Evolutionary conservation across 495 filamentous ascomycete species (phyloP).

Genomic region (Xylaria intraflava): DNA sequence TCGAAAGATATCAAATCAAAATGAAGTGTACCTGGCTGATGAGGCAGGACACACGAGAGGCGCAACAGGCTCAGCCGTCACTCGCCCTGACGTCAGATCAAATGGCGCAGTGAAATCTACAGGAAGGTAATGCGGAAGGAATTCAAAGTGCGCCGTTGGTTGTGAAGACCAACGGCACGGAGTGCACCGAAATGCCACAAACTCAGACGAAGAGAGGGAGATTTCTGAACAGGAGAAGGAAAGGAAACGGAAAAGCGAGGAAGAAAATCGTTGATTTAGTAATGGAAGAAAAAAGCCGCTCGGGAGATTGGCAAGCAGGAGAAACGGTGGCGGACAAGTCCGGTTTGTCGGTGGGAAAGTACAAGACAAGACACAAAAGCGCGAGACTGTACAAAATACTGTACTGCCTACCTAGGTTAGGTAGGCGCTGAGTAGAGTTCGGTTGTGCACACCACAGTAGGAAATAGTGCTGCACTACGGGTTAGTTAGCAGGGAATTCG

Average conservation of each 20-base stretch:
- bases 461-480: no score
- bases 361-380: neutral
- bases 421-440: no score
- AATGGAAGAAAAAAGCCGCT: neutral
- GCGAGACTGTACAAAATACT: slow-evolving; percentile 1
- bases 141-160: neutral
- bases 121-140: slow-evolving; percentile 4
- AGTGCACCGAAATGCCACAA: neutral
- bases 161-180: neutral
- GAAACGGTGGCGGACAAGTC: slow-evolving; percentile 7
- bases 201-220: neutral
- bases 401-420: neutral
- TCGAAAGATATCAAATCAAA: neutral
- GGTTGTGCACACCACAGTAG: no score
- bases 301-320: slow-evolving; percentile 6
- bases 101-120: slow-evolving; percentile 16
- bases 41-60: slow-evolving; percentile 11
- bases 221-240: neutral
- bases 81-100: slow-evolving; percentile 21
- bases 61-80: slow-evolving; percentile 20
- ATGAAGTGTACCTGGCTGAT: neutral
- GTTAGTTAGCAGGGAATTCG: no score
- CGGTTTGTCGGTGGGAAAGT: slow-evolving; percentile 8
- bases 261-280: neutral
- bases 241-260: neutral